Percentiles rank a stretch among this genome's conserved stretches.
Conservation (phyloP, 1,284 basidiomycete genomes). For the Cryptococcus sp. region DNA sequence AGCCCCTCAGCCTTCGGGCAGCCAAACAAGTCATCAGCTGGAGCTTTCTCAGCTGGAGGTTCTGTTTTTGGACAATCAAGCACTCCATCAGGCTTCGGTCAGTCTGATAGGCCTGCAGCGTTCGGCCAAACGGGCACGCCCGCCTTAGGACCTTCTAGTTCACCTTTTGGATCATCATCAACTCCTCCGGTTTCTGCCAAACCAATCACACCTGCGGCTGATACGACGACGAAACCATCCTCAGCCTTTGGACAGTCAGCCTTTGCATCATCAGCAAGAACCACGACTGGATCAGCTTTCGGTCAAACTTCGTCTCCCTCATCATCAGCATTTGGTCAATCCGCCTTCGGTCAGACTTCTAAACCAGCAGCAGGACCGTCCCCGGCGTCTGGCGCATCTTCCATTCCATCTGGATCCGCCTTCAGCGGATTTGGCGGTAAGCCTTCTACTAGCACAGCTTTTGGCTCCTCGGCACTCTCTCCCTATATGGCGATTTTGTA, state of each 20-base stretch:
- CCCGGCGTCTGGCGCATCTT: slow-evolving; percentile 5
- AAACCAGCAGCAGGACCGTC: slow-evolving; percentile 10
- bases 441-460: slow-evolving; percentile 18
- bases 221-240: too few relatives aligned
- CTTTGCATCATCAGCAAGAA: slow-evolving; percentile 19
- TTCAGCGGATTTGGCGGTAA: slow-evolving; percentile 10
- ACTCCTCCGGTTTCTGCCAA: slow-evolving; percentile 7
- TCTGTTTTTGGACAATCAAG: slow-evolving; percentile 20
- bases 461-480: background rate
- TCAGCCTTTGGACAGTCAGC: background rate
- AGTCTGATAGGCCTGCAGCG: slow-evolving; percentile 8
- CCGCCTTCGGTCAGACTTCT: slow-evolving; percentile 14
- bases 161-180: slow-evolving; percentile 13
- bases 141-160: background rate
- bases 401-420: slow-evolving; percentile 6
- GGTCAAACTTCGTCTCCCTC: background rate
- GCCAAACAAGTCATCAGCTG: too few relatives aligned
- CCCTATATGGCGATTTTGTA: slow-evolving; percentile 12
- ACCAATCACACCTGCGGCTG: too few relatives aligned
- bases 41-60: too few relatives aligned
- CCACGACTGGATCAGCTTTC: slow-evolving; percentile 6
- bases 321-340: slow-evolving; percentile 6
- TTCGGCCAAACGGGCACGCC: slow-evolving; percentile 9
- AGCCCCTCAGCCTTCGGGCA: too few relatives aligned
- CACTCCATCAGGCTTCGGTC: slow-evolving; percentile 20